phyloP scores from a whole-genome alignment of 2,329 filamentous ascomycete species.

The Fusarium palustre region DNA sequence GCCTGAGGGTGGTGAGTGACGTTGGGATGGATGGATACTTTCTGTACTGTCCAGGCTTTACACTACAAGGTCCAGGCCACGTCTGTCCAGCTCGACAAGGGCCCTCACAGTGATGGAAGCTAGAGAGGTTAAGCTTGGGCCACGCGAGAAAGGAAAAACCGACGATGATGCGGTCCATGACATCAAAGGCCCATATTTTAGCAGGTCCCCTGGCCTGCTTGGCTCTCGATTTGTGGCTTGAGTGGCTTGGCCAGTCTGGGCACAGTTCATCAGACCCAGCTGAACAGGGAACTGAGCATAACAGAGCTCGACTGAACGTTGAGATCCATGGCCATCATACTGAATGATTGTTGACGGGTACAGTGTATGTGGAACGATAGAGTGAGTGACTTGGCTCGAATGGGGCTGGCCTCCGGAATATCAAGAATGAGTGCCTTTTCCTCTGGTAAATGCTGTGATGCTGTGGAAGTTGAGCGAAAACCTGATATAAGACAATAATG shows the following conservation, averaged over 20 bases:
- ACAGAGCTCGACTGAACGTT: conserved; percentile 1
- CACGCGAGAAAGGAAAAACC: conserved; percentile 6
- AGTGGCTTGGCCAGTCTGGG: conserved; percentile 35
- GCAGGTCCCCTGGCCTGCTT: conserved; percentile 30
- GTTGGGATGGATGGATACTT: conserved; percentile 13
- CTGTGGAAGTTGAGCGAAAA: conserved; percentile 24
- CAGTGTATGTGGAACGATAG: conserved; percentile 22
- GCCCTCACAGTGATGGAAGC: background rate
- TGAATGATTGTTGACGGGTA: conserved; percentile 15
- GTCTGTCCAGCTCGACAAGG: conserved; percentile 39
- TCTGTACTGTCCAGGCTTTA: conserved; percentile 4
- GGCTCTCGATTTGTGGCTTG: conserved; percentile 40
- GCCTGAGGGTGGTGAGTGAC: conserved; percentile 19
- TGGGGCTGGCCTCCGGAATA: conserved; percentile 7
- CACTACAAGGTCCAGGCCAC: conserved; percentile 1
- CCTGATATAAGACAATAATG: conserved; percentile 26
- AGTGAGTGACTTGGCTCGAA: conserved; percentile 22
- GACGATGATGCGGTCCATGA: conserved; percentile 44
- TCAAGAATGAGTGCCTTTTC: conserved; percentile 15
- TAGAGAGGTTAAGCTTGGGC: conserved; percentile 25
- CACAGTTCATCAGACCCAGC: conserved; percentile 42
- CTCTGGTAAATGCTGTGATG: conserved; percentile 2
- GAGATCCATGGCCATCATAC: background rate
- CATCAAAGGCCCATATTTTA: conserved; percentile 40
- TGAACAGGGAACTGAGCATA: conserved; percentile 38